Evolutionary conservation across 116 monocot genomes (phyloP), one percentile per base, ranked within the genome.

Genomic region (Thalassia testudinum): DNA sequence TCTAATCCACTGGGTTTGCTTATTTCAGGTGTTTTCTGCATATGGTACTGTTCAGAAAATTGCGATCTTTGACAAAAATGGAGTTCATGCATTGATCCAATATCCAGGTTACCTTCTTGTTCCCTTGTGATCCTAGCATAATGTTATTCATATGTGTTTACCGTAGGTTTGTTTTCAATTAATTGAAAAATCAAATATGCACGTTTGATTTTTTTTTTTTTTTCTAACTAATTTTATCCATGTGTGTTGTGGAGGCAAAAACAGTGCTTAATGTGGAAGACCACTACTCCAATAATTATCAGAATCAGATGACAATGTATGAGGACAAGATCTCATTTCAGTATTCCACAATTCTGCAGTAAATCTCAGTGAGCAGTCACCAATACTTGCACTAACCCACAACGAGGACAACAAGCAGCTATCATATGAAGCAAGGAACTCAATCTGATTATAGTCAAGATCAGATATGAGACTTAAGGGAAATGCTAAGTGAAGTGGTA

Each of bases 41-140:
- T 78, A 75, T 72, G 86, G 86, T n/a, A 60, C 70, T 17, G 86
- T 86, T 21, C 86, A 78, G 57, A 86, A 86, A 61, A 86, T 86
- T 72, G 75, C 86, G 26, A 86, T 86, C 15, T 86, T 86, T 66
- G 86, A 86, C 63, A 86, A 86, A 62, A 78, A 78, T 58, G 77
- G 81, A 49, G 59, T 75, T 23, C 86, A 86, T 60, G 86, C 86
- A 49, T 54, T 86, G 21, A 75, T 86, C 67, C 86, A 86, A 58
- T 86, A 81, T 70, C 75, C 77, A 22, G 82, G 82, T 77, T 20
- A 51, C 30, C 2, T 17, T 47, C n/a, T n/a, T n/a, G n/a, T n/a
- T n/a, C n/a, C n/a, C n/a, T n/a, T 47, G n/a, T 47, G 5, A 40
- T 40, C 40, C 14, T 40, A 40, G n/a, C n/a, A n/a, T n/a, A n/a